phyloP scores from a whole-genome alignment of 148 eudicot species.

The Heliamphora exappendiculata region DNA sequence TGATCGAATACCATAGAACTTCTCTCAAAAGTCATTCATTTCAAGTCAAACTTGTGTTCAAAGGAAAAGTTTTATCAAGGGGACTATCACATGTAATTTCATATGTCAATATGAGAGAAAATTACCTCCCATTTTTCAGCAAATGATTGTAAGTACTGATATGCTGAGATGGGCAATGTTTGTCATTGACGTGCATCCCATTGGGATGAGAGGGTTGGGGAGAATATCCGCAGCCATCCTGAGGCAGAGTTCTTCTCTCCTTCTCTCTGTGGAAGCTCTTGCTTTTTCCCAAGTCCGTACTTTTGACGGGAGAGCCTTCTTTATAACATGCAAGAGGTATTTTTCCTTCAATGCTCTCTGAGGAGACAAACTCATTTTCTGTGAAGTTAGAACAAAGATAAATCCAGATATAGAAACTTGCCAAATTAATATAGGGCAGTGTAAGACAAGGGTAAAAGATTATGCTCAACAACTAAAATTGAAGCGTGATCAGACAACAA shows the following conservation, averaged over 20 bases:
- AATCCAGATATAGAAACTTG: slow-evolving; percentile 4
- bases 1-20: not conserved
- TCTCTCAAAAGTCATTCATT: not conserved
- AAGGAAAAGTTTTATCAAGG: slow-evolving; percentile 3
- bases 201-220: slow-evolving; percentile 19
- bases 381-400: not conserved
- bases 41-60: not conserved
- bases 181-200: slow-evolving; percentile 17
- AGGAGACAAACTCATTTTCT: slow-evolving; percentile 7
- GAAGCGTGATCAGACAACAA: slow-evolving; percentile 7
- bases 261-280: slow-evolving; percentile 24
- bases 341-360: slow-evolving; percentile 34
- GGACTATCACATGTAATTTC: not conserved
- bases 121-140: slow-evolving; percentile 75
- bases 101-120: slow-evolving; percentile 1
- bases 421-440: not conserved
- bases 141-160: slow-evolving; percentile 50
- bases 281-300: slow-evolving; percentile 26
- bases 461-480: slow-evolving; percentile 7
- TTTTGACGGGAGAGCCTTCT: slow-evolving; percentile 24
- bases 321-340: slow-evolving; percentile 24
- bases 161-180: slow-evolving; percentile 22
- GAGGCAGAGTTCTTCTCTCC: slow-evolving; percentile 21
- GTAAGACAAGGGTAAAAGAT: not conserved
- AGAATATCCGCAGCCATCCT: slow-evolving; percentile 18